Percentiles rank a stretch among this genome's conserved stretches.
Conservation (phyloP, 2,329 filamentous ascomycete genomes). For the Phaeophleospora eucalypticola region DNA sequence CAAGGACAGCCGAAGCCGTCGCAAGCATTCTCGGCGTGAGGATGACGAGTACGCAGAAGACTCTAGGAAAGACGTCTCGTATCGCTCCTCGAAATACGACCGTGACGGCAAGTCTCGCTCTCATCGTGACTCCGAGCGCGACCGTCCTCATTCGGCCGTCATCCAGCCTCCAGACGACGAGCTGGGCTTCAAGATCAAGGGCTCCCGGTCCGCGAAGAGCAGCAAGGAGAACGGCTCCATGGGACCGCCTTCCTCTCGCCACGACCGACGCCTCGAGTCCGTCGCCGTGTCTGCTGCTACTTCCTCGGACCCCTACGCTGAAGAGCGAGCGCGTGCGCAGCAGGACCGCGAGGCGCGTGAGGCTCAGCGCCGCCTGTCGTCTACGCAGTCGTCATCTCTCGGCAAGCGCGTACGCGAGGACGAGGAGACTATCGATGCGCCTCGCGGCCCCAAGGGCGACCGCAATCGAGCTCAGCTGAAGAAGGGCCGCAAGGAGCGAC, state of each 20-base stretch:
- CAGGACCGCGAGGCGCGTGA: conserved; percentile 58
- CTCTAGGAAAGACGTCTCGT: conserved; percentile 38
- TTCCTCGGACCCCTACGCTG: conserved; percentile 31
- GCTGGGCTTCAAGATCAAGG: conserved; percentile 48
- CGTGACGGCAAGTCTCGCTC: conserved; percentile 26
- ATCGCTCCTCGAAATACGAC: conserved; percentile 36
- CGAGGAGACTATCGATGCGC: conserved; percentile 27
- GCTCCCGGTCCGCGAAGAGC: conserved; percentile 29
- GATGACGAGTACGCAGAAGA: conserved; percentile 48
- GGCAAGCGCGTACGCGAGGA: conserved; percentile 32
- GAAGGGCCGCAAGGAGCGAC: conserved; percentile 47
- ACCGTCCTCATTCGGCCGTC: conserved; percentile 11
- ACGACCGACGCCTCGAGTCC: conserved; percentile 12
- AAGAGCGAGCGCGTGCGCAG: conserved; percentile 31
- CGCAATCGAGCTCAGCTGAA: conserved; percentile 35
- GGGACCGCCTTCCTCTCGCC: conserved; percentile 22
- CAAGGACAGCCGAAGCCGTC: conserved; percentile 26
- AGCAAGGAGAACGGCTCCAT: conserved; percentile 22
- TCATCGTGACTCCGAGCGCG: conserved; percentile 33
- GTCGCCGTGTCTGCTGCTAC: conserved; percentile 9
- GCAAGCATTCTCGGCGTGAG: conserved; percentile 44
- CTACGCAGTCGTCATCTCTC: conserved; percentile 34
- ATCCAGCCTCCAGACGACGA: conserved; percentile 32
- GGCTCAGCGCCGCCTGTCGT: conserved; percentile 56
- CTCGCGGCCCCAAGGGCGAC: conserved; percentile 49